Evolutionary conservation across 768 basidiomycete species (phyloP), one percentile per base, ranked within the genome.

Genomic region (Leccinum olivaceopallidum): DNA sequence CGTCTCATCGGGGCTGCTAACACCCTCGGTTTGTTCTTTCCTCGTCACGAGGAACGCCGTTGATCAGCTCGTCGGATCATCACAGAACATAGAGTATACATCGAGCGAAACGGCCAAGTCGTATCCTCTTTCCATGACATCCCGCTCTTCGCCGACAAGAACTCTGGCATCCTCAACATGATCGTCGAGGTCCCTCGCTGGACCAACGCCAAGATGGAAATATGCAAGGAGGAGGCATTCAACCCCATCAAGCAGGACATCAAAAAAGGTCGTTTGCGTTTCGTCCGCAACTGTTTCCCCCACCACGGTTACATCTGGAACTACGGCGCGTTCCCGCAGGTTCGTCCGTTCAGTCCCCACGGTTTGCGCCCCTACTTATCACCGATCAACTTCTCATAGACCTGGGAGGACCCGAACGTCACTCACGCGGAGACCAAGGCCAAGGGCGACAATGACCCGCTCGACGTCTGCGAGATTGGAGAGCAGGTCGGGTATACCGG

Each of bases 241-340:
- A 99, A 99, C 80, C 97, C 97, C 70, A 98, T 99, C 89, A 96
- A 97, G 77, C 97, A 99, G 81, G 96, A 98, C 76, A 89, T 92
- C 77, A 98, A 97, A 81, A 94, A 93, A 79, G 94, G 94, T 70
- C 92, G 90, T 72, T 80, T 98, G 76, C 92, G 97, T 70, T 98
- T 83, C 78, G 97, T 99, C 67, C 90, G 97, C 79, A 98, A 98
- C 85, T 98, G 97, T 79, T 99, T 99, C 91, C 97, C 97, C 68
- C 97, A 99, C 82, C 95, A 98, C 75, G 96, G 97, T 39, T 95
- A 98, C 83, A 95, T 99, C 82, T 99, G 97, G 97, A 99, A 99
- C 84, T 99, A 99, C 73, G 96, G 96, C 70, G 95, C 95, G 61
- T 97, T 99, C 87, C 96, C 96, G 63, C 94, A 96, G 86, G 94